Evolutionary conservation across 495 filamentous ascomycete genomes (phyloP).

Genomic region (Penicillium turbatum): DNA sequence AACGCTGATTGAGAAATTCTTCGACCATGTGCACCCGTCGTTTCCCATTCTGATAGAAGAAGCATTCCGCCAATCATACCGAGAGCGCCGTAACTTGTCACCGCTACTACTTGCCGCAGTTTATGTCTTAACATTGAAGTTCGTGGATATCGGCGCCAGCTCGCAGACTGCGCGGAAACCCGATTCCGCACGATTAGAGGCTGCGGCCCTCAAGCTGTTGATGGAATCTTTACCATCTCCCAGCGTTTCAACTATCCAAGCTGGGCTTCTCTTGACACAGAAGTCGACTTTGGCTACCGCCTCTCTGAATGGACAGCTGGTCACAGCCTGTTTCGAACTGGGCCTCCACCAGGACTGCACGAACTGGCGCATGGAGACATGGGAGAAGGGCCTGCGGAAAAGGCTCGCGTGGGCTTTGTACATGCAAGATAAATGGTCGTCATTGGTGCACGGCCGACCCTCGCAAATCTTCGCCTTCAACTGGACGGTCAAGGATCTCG

Average conservation of each 20-base stretch:
- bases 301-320: conserved; percentile 75
- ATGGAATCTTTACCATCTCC: conserved; percentile 75
- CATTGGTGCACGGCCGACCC: conserved; percentile 52
- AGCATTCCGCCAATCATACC: conserved; percentile 81
- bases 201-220: conserved; percentile 67
- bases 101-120: conserved; percentile 83
- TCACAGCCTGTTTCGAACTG: conserved; percentile 52
- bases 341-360: conserved; percentile 56
- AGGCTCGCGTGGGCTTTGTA: conserved; percentile 57
- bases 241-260: conserved; percentile 91
- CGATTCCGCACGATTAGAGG: conserved; percentile 71
- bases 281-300: conserved; percentile 82
- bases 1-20: conserved; percentile 80
- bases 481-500: conserved; percentile 53
- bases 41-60: conserved; percentile 88
- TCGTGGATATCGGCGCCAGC: conserved; percentile 71
- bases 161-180: conserved; percentile 62
- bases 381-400: conserved; percentile 54
- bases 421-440: conserved; percentile 59
- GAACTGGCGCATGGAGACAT: conserved; percentile 49
- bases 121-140: conserved; percentile 87
- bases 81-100: conserved; percentile 71
- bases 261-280: conserved; percentile 83
- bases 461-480: conserved; percentile 53
- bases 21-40: conserved; percentile 79